Evolutionary conservation across 140 eudicot genomes (phyloP), one percentile per base, ranked within the genome.

Genomic region (Ambrosia hybrid): DNA sequence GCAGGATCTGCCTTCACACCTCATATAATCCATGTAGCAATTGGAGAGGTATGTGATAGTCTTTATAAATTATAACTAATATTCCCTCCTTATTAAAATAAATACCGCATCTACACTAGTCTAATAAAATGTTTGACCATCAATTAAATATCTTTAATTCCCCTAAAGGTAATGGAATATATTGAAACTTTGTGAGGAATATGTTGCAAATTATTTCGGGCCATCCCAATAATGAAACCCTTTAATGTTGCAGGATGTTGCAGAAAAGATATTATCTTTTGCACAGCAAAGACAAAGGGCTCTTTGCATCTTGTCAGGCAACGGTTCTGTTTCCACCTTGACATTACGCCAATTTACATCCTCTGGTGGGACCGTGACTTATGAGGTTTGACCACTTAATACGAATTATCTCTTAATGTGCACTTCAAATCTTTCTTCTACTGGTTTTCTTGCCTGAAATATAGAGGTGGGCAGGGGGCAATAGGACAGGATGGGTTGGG

Each of bases 1-100:
- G 98, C 98, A 9, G 98, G 98, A 57, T 74, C 86, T 26, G 98
- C 98, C 13, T 90, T 93, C 78, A 89, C 97, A 12, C 98, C 97
- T 15, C 98, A 93, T 72, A 86, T 93, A 75, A 86, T 93, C 67
- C 89, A 81, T 36, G 73, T 87, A 55, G 77, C 84, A 0, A 77
- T 65, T 15, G 98, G 98, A 70, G 98, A 93, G 97, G 98, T 93
- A 80, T 43, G 60, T n/a, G 3, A 48, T 48, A 48, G 53, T 48
- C 53, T 9, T 21, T 21, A 21, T 61, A 61, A 34, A 46, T 21
- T 21, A 21, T 61, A 61, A 34, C 67, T 61, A 34, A 61, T 61
- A 59, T 33, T 59, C 43, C 16, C 43, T 17, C n/a, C 12, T 26
- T 58, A 59, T 0, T 59, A 59, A 51, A 69, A 52, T 14, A 51